Evolutionary conservation across 805 yeast species (phyloP).

Genomic region (Saturnispora kantuleensis): DNA sequence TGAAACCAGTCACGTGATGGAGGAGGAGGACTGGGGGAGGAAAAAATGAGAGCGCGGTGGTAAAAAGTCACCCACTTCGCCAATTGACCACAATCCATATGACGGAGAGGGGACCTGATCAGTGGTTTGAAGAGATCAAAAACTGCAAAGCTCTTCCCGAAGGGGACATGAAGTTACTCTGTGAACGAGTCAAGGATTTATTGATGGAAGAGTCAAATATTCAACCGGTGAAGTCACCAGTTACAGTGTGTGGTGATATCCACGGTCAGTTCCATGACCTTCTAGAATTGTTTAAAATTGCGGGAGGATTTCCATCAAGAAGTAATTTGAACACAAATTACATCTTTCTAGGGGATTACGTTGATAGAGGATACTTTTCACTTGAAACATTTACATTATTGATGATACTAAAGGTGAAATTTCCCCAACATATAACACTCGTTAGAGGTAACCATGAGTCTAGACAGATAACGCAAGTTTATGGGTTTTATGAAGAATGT

Average conservation of each 20-base stretch:
- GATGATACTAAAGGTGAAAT: constrained; percentile 84
- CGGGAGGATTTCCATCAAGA: constrained; percentile 87
- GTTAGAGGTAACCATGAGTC: constrained; percentile 98
- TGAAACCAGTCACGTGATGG: not conserved
- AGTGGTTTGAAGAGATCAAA: constrained; percentile 89
- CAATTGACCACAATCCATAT: constrained; percentile 3
- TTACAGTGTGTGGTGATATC: constrained; percentile 93
- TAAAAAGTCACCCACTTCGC: not conserved
- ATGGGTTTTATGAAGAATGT: constrained; percentile 96
- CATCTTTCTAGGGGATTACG: constrained; percentile 90
- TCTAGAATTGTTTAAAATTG: constrained; percentile 76
- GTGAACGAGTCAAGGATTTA: constrained; percentile 90
- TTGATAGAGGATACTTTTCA: constrained; percentile 94
- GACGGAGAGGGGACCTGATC: constrained; percentile 77
- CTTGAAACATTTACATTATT: constrained; percentile 87
- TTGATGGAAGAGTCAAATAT: constrained; percentile 94
- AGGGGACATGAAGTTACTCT: constrained; percentile 89
- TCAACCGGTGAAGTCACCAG: constrained; percentile 89
- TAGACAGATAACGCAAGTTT: constrained; percentile 96
- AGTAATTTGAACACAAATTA: constrained; percentile 40
- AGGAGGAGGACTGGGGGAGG: not conserved
- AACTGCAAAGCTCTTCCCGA: constrained; percentile 85
- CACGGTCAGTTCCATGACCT: constrained; percentile 97
- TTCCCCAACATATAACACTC: constrained; percentile 60
- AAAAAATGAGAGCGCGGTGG: not conserved